Percentiles rank a stretch among this genome's conserved stretches.
These are phyloP conservation scores for Athelia psychrophila DNA, from an alignment of 1,284 basidiomycete genomes.

Conservation along the genomic window DNA sequence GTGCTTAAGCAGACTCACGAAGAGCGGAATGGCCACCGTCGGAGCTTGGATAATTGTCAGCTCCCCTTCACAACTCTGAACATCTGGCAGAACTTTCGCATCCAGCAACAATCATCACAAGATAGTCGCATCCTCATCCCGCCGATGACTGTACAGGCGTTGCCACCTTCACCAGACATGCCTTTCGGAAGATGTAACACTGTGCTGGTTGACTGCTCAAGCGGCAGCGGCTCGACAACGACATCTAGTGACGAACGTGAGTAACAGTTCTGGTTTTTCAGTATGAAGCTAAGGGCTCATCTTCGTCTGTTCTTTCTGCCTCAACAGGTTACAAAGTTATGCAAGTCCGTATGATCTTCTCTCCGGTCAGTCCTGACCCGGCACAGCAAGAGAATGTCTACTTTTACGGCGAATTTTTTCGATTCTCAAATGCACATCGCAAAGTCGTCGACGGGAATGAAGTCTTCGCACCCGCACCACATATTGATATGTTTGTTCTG, in stretches of 20 bases:
- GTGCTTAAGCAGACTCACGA: not conserved
- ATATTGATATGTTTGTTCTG: conserved; percentile 1
- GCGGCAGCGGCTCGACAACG: not conserved
- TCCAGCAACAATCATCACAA: conserved; percentile 1
- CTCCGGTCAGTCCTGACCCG: not conserved
- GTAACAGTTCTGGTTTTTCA: no score
- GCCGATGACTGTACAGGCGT: not conserved
- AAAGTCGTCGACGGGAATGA: not conserved
- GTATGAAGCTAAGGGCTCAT: no score
- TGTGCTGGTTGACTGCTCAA: not conserved
- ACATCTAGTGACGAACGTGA: no score
- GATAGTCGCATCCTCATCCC: not conserved
- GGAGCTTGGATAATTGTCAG: not conserved
- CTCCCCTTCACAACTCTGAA: not conserved
- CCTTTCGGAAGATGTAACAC: not conserved
- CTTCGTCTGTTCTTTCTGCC: no score
- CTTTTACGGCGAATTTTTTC: not conserved
- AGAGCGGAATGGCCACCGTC: not conserved
- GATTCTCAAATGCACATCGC: not conserved
- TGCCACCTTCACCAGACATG: not conserved
- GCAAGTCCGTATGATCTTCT: no score
- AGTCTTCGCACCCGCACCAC: not conserved
- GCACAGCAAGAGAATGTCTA: not conserved
- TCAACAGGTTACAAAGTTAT: not conserved
- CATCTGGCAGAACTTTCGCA: not conserved